Evolutionary conservation across 2,329 filamentous ascomycete species (phyloP).

Genomic region (Cladorrhinum sp.): DNA sequence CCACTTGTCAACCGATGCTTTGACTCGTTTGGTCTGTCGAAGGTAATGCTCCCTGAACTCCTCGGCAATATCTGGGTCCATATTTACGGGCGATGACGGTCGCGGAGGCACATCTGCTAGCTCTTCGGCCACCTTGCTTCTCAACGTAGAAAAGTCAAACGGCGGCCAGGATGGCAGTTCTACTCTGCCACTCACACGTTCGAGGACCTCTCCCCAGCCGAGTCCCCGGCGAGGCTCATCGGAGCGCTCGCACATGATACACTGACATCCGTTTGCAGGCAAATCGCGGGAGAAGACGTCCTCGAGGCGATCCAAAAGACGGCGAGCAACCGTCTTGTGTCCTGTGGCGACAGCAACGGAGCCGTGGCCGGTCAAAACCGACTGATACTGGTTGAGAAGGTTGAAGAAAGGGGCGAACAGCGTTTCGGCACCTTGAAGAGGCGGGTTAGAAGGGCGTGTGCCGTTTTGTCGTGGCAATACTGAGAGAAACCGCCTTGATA

Average conservation of each 20-base stretch:
- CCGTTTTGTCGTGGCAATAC: slow-evolving; percentile 57
- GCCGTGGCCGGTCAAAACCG: slow-evolving; percentile 77
- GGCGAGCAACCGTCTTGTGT: slow-evolving; percentile 88
- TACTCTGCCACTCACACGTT: slow-evolving; percentile 83
- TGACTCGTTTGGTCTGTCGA: slow-evolving; percentile 87
- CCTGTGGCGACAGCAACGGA: slow-evolving; percentile 94
- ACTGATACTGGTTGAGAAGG: slow-evolving; percentile 80
- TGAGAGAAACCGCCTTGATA: slow-evolving; percentile 71
- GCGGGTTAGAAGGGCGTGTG: slow-evolving; percentile 59
- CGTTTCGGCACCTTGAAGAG: slow-evolving; percentile 64
- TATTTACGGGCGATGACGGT: slow-evolving; percentile 63
- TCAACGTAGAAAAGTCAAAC: slow-evolving; percentile 67
- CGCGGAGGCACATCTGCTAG: slow-evolving; percentile 58
- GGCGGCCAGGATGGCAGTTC: slow-evolving; percentile 88
- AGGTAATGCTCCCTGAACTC: slow-evolving; percentile 92
- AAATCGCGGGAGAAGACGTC: slow-evolving; percentile 93
- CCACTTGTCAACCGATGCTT: slow-evolving; percentile 88
- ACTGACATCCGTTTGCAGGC: slow-evolving; percentile 78
- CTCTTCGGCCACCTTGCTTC: slow-evolving; percentile 58
- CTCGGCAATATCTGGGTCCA: slow-evolving; percentile 91
- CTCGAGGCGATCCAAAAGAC: slow-evolving; percentile 84
- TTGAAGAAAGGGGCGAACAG: slow-evolving; percentile 81
- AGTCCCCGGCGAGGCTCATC: slow-evolving; percentile 67
- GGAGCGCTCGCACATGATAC: slow-evolving; percentile 71
- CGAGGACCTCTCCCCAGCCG: slow-evolving; percentile 93